Evolutionary conservation across 352 stramenopile genomes (phyloP).

Genomic region (Phytophthora meadii): DNA sequence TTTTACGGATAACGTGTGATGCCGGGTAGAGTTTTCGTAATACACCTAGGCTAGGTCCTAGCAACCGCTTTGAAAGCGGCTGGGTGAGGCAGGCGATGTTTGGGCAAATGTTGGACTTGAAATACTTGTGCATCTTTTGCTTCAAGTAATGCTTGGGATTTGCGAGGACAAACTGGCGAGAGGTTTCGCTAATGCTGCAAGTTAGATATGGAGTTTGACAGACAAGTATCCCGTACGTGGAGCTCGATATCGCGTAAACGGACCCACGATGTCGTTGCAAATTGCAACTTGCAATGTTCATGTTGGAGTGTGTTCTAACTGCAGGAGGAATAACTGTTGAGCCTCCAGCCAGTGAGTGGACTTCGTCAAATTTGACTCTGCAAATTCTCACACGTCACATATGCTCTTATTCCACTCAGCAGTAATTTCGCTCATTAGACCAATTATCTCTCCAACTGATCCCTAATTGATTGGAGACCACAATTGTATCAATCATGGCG

Average conservation of each 20-base stretch:
- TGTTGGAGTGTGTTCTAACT: too few species aligned
- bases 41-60: too few species aligned
- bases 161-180: constrained; percentile 2
- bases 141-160: not conserved
- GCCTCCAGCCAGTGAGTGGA: too few species aligned
- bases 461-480: constrained; percentile 27
- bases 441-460: constrained; percentile 7
- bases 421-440: not conserved
- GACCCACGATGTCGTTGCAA: too few species aligned
- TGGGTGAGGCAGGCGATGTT: too few species aligned
- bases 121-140: not conserved
- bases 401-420: constrained; percentile 16
- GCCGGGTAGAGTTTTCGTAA: not conserved
- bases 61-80: too few species aligned
- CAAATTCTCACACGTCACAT: constrained; percentile 21
- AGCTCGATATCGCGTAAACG: too few species aligned
- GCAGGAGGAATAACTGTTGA: too few species aligned
- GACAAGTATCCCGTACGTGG: too few species aligned
- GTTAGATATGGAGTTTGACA: not conserved
- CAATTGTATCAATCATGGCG: constrained; percentile 59
- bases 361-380: too few species aligned
- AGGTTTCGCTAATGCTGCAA: constrained; percentile 2
- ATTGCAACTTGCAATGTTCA: too few species aligned
- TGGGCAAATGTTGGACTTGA: not conserved
- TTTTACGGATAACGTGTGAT: not conserved